phyloP scores from a whole-genome alignment of 1,284 basidiomycete genomes.

The Ceratobasidium sp. region DNA sequence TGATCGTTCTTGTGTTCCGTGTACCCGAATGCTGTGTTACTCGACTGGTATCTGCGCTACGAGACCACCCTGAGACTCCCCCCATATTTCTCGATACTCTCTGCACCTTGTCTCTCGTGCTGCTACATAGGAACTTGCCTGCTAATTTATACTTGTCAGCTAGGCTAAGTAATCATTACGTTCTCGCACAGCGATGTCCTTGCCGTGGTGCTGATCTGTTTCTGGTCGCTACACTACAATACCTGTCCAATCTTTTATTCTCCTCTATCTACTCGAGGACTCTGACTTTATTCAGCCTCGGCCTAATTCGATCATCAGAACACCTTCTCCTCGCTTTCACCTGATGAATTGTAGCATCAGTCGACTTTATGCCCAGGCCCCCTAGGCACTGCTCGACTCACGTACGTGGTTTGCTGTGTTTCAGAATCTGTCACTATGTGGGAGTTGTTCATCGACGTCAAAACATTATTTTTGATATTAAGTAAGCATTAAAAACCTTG shows the following conservation, averaged over 20 bases:
- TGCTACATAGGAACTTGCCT: too few relatives aligned
- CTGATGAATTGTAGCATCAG: slow-evolving; percentile 28
- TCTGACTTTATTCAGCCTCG: slow-evolving; percentile 40
- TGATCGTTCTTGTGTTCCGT: too few relatives aligned
- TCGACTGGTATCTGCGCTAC: too few relatives aligned
- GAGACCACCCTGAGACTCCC: too few relatives aligned
- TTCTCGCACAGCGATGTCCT: too few relatives aligned
- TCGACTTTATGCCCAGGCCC: background rate
- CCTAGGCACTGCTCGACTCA: slow-evolving; percentile 12
- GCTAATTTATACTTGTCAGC: too few relatives aligned
- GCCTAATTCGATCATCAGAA: slow-evolving; percentile 21
- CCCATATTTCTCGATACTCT: too few relatives aligned
- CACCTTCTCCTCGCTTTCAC: slow-evolving; percentile 31
- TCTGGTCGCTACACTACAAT: background rate
- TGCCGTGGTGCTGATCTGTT: slow-evolving; percentile 27
- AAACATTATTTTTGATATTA: slow-evolving; percentile 95
- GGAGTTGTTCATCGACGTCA: slow-evolving; percentile 99
- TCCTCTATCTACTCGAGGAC: slow-evolving; percentile 11
- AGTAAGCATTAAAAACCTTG: slow-evolving; percentile 76
- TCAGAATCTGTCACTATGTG: slow-evolving; percentile 95
- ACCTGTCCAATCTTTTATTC: slow-evolving; percentile 30
- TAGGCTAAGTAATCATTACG: too few relatives aligned
- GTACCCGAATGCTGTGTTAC: too few relatives aligned
- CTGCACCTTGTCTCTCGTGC: too few relatives aligned
- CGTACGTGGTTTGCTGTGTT: slow-evolving; percentile 61